Base-by-base conservation (phyloP, 208 protist genomes). In the Leishmania aethiopica region DNA sequence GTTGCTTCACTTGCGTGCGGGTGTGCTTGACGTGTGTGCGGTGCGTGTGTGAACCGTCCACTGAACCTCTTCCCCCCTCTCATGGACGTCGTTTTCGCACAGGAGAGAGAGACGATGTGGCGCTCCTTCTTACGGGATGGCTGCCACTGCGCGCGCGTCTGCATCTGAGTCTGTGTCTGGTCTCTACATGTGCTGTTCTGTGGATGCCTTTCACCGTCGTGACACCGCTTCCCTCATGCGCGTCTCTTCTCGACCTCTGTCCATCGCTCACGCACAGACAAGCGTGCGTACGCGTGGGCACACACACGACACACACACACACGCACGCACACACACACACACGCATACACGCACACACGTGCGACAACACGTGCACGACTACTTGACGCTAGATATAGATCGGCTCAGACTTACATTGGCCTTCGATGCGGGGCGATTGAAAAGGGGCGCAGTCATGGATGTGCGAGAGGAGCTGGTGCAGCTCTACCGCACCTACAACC, bases 401-500 rank as follows among this genome's bases (percentile, higher is more conserved):
- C 17, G 4, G 62, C 3, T 22, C 13, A 25, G 62, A 40, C 3
- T 69, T 42, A 40, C 62, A 40, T 40, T 40, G 32, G 0, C 15
- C 13, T 69, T 32, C 40, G 28, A 4, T 40, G n/a, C 62, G 25
- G 62, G 13, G 62, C 3, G 40, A 22, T 10, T 35, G 62, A 40
- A 25, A 40, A 40, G 32, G 17, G 62, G 32, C 17, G 11, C 5
- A 5, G 25, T 22, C 3, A 92, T 92, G 87, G 86, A 88, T 67
- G 84, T 84, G 25, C 82, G 90, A n/a, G 84, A 88, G 11, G 82
- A 84, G 75, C 84, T 93, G 3, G 57, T 86, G 60, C 70, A 53
- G 37, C 88, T 95, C 66, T 95, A 95, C 80, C 69, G 81, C 47
- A 55, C 73, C 37, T 85, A 95, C 84, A 92, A 95, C 81, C 92